Evolutionary conservation across 805 yeast genomes (phyloP).

Genomic region (Yamadazyma tumulicola): DNA sequence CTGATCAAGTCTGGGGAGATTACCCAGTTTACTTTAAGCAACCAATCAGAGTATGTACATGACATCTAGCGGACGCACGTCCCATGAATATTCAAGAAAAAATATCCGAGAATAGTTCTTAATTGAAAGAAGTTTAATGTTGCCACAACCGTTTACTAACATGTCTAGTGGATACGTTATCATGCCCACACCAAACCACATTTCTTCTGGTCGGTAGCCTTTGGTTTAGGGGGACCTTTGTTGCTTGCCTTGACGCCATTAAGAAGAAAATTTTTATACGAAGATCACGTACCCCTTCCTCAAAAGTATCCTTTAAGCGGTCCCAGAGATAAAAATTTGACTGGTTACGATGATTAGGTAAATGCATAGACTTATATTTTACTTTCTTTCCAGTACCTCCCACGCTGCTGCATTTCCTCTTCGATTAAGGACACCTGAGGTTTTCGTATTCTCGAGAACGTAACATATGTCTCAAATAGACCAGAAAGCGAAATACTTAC

Average conservation of each 20-base stretch:
- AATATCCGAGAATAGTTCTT: too few relatives aligned
- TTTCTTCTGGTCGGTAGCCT: constrained; percentile 57
- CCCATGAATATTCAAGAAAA: not conserved
- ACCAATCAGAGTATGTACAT: constrained; percentile 56
- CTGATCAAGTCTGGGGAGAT: constrained; percentile 44
- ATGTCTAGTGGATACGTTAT: constrained; percentile 65
- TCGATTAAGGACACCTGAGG: too few relatives aligned
- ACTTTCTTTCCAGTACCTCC: too few relatives aligned
- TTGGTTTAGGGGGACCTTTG: constrained; percentile 68
- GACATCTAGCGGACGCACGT: too few relatives aligned
- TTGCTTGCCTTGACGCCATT: constrained; percentile 61
- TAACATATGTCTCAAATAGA: too few relatives aligned
- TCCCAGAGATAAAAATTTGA: constrained; percentile 44
- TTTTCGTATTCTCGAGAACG: too few relatives aligned
- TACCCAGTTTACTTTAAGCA: constrained; percentile 58
- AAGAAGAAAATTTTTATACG: constrained; percentile 65
- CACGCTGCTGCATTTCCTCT: too few relatives aligned
- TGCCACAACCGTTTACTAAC: constrained; percentile 18
- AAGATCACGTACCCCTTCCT: constrained; percentile 66
- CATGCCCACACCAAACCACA: constrained; percentile 77
- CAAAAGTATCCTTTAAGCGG: constrained; percentile 51
- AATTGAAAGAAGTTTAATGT: too few relatives aligned
- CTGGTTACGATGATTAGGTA: constrained; percentile 53
- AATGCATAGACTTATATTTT: too few relatives aligned
- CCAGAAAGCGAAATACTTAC: too few relatives aligned